A percentile compares a stretch with the other conserved stretches of the same genome.
Conservation (phyloP, 2,329 filamentous ascomycete species). For the Paracorniculantispora psalliotae region DNA sequence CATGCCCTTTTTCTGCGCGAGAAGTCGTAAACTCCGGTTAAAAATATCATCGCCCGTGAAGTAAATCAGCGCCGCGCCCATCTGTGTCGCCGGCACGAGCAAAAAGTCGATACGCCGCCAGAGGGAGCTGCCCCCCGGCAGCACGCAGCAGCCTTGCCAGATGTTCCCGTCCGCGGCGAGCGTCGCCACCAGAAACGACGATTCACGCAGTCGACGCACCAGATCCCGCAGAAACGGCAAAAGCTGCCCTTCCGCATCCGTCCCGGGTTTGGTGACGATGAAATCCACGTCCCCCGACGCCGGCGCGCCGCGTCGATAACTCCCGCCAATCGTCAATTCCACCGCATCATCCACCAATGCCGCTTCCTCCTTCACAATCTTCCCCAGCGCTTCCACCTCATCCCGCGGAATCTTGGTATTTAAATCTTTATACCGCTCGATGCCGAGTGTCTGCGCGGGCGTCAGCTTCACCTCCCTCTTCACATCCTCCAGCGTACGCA, state of each 20-base stretch:
- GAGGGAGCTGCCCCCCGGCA: constrained; percentile 48
- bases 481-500: constrained; percentile 70
- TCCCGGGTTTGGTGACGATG: constrained; percentile 67
- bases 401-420: constrained; percentile 69
- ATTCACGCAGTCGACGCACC: constrained; percentile 53
- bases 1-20: constrained; percentile 79
- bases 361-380: constrained; percentile 56
- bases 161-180: constrained; percentile 69
- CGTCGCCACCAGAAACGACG: constrained; percentile 63
- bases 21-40: constrained; percentile 75
- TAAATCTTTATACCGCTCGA: constrained; percentile 78
- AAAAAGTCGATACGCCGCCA: constrained; percentile 86
- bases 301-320: constrained; percentile 73
- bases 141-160: constrained; percentile 81
- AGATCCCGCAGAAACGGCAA: constrained; percentile 58
- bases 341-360: constrained; percentile 56
- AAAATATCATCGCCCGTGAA: constrained; percentile 96
- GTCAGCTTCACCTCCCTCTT: constrained; percentile 54
- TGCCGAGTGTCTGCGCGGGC: constrained; percentile 65
- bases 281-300: constrained; percentile 80
- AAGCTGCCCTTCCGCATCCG: constrained; percentile 50
- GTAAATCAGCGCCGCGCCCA: constrained; percentile 85
- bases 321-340: constrained; percentile 72
- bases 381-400: constrained; percentile 68
- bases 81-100: constrained; percentile 71